phyloP scores from a whole-genome alignment of 495 filamentous ascomycete genomes.

The Haplographium delicatum region DNA sequence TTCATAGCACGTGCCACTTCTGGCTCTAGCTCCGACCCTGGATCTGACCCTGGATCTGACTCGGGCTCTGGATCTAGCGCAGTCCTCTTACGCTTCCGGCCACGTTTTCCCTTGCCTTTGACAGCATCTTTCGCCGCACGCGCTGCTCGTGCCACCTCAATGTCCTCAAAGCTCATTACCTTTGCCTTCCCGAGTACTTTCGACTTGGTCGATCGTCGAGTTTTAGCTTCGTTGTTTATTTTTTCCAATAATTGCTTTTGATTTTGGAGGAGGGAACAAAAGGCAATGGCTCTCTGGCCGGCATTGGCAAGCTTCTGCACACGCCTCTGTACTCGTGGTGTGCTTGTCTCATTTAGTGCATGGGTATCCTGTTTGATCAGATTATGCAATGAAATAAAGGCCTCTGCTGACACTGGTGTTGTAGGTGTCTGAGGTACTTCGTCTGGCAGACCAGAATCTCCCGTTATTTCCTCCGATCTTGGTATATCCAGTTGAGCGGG shows the following conservation, averaged over 20 bases:
- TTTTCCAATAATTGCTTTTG: slow-evolving; percentile 25
- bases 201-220: slow-evolving; percentile 27
- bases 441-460: slow-evolving; percentile 21
- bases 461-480: slow-evolving; percentile 19
- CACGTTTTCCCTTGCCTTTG: slow-evolving; percentile 27
- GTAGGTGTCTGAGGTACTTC: not conserved
- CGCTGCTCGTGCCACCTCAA: slow-evolving; percentile 30
- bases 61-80: slow-evolving; percentile 19
- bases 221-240: slow-evolving; percentile 26
- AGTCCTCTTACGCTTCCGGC: slow-evolving; percentile 27
- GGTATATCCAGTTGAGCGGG: slow-evolving; percentile 20
- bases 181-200: slow-evolving; percentile 29
- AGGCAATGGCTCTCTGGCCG: slow-evolving; percentile 28
- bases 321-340: slow-evolving; percentile 19
- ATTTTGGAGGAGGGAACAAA: slow-evolving; percentile 26
- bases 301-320: slow-evolving; percentile 26
- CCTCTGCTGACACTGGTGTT: slow-evolving; percentile 2
- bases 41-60: not conserved
- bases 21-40: too few relatives aligned
- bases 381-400: slow-evolving; percentile 9
- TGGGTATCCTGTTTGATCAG: slow-evolving; percentile 2
- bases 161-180: slow-evolving; percentile 35
- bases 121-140: slow-evolving; percentile 25
- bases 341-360: slow-evolving; percentile 19
- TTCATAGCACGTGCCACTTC: slow-evolving; percentile 16